Evolutionary conservation across 2,329 filamentous ascomycete genomes (phyloP), one percentile per base, ranked within the genome.

Genomic region (Paracoccidioides lutzii): DNA sequence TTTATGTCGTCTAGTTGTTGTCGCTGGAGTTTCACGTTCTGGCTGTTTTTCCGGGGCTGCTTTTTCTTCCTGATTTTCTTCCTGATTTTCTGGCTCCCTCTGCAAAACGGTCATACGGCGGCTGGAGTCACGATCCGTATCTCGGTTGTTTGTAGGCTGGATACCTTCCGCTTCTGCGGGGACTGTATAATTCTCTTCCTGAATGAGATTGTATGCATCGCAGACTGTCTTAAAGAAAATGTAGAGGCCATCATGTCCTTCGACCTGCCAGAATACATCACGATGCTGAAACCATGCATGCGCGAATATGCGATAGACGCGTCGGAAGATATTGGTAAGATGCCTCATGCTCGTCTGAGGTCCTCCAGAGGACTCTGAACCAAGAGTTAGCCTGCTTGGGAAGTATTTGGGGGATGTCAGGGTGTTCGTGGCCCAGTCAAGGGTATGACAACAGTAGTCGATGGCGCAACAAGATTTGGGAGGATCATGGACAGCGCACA

Each of bases 271-370:
- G 70, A 97, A 98, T 54, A 96, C 88, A 55, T 87, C 86, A 48
- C 90, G 82, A 70, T 98, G 93, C 73, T 96, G 90, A 70, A 96
- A 98, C 93, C 93, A 98, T 6, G 93, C 93, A 69, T 98, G 93
- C 49, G 93, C 93, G 68, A 97, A 98, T 71, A 98, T 97, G 58
- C 93, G 82, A 71, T 98, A 95, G 52, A 97, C 81, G 12, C 93
- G 81, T 55, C 93, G 82, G 72, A 98, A 97, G 56, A 98, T 91
- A 69, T 96, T 97, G 63, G 91, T 87, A 57, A 98, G 77, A 69
- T 94, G 91, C 70, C 70, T 66, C 70, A 74, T 72, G 61, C 72
- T 73, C n/a, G 72, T 67, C 58, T 73, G 71, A 0, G 69, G 66
- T 2, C 70, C 72, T 45, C 71, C 72, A n/a, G 63, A 69, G 35